Percentiles rank a stretch among this genome's conserved stretches.
phyloP scores from a whole-genome alignment of 306 rosid species.

The Pyrus bretschneideri region DNA sequence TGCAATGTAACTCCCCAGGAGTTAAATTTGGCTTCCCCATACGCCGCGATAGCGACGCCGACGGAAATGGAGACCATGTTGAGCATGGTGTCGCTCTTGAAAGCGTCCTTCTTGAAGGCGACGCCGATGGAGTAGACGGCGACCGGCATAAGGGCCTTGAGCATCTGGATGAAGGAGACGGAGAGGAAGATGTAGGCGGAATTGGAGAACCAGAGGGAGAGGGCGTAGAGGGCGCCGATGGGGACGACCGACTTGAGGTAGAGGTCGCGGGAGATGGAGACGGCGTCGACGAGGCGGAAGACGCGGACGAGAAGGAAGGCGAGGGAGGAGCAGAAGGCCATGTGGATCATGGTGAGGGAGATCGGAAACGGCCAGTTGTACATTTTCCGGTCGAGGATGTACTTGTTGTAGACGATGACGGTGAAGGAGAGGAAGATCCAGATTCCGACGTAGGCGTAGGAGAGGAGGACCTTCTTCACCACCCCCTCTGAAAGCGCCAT shows the following conservation, averaged over 20 bases:
- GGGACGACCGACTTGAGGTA: conserved; percentile 80
- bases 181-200: conserved; percentile 86
- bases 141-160: conserved; percentile 92
- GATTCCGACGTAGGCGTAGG: conserved; percentile 72
- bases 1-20: conserved; percentile 64
- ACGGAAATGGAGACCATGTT: conserved; percentile 86
- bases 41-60: conserved; percentile 87
- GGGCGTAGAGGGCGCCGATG: conserved; percentile 89
- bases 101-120: conserved; percentile 52
- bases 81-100: conserved; percentile 60
- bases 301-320: conserved; percentile 76
- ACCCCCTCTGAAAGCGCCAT: conserved; percentile 78
- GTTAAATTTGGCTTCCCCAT: conserved; percentile 81
- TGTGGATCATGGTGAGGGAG: conserved; percentile 96
- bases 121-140: conserved; percentile 86
- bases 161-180: conserved; percentile 94
- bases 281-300: conserved; percentile 80
- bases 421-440: conserved; percentile 98
- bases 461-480: conserved; percentile 67
- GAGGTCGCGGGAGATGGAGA: conserved; percentile 80
- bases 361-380: conserved; percentile 96
- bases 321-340: conserved; percentile 87
- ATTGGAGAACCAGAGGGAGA: conserved; percentile 89
- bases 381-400: conserved; percentile 85
- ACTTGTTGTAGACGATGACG: conserved; percentile 92